Evolutionary conservation across 148 eudicot species (phyloP), one percentile per base, ranked within the genome.

Genomic region (Cornus florida): DNA sequence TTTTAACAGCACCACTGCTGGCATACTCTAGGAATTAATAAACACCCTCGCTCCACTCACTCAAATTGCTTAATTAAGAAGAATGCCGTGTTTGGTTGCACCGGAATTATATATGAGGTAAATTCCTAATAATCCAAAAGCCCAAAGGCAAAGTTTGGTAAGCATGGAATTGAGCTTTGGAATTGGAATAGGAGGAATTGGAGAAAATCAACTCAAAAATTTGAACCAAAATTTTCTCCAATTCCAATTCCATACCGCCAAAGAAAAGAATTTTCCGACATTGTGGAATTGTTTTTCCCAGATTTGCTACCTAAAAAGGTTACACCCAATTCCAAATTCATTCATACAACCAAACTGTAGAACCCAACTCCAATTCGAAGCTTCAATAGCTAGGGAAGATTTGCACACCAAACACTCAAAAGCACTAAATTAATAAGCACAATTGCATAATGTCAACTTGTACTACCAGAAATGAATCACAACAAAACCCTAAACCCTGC

Each of bases 401-500:
- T 16, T 16, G n/a, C 65, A 60, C 57, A 20, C 66, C 19, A 62
- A 62, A n/a, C 19, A 62, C 66, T 19, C 23, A 17, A 62, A 62
- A 62, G 66, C 23, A 62, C 2, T 2, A 19, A 20, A 17, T 62
- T n/a, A 20, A 43, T 9, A 43, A 19, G 8, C 66, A 62, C 0
- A 57, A 17, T n/a, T n/a, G 23, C 66, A 17, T 62, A 62, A 62
- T 6, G 8, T 19, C 66, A 62, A 62, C 23, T 62, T 19, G 23
- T n/a, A 20, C 17, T 62, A 62, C 66, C 22, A 62, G 5, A 7
- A 62, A 5, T 62, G 23, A 19, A 19, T 62, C 7, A 62, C 20
- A 11, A 62, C 72, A 28, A 79, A 79, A 12, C 59, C 76, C 70
- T 46, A 79, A 72, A 7, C 43, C 46, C 53, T 13, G 20, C 11